A percentile compares a stretch with the other conserved stretches of the same genome.
Conservation (phyloP, 768 basidiomycete genomes). For the Gyrodon lividus region DNA sequence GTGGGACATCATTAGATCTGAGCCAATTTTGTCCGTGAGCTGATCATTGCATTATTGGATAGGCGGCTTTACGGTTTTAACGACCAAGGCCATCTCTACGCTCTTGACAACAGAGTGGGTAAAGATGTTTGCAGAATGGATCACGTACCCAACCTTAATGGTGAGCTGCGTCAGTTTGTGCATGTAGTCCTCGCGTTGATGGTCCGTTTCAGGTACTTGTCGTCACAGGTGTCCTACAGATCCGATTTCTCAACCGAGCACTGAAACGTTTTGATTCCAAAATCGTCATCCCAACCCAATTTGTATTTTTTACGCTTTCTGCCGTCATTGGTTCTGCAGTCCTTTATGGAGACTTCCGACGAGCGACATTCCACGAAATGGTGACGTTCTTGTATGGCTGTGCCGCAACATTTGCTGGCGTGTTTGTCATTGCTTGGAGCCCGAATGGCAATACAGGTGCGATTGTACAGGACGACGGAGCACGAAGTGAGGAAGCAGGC, state of each 20-base stretch:
- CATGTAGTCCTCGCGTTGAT: conserved; percentile 8
- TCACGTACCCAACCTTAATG: conserved; percentile 76
- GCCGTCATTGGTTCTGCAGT: conserved; percentile 92
- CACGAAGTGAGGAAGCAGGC: conserved; percentile 32
- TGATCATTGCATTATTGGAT: conserved; percentile 1
- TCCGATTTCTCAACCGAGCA: conserved; percentile 81
- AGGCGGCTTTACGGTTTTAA: conserved; percentile 94
- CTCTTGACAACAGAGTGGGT: conserved; percentile 78
- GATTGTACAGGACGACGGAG: conserved; percentile 25
- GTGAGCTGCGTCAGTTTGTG: conserved; percentile 39
- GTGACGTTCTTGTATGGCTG: conserved; percentile 87
- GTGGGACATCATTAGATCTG: conserved; percentile 34
- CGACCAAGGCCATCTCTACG: conserved; percentile 90
- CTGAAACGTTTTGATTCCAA: conserved; percentile 93
- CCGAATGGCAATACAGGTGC: conserved; percentile 35
- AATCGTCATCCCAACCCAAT: conserved; percentile 93
- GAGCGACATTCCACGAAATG: conserved; percentile 76
- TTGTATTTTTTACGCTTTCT: conserved; percentile 91
- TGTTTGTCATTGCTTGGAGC: conserved; percentile 81
- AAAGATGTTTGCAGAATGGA: conserved; percentile 73
- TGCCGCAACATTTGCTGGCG: conserved; percentile 85
- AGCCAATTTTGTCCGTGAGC: not conserved
- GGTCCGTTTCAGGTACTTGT: conserved; percentile 52
- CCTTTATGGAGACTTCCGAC: conserved; percentile 90
- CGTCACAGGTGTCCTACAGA: conserved; percentile 78